These are phyloP conservation scores for Elongisporangium prolatum DNA, from an alignment of 352 stramenopile genomes.

Conservation along the genomic window DNA sequence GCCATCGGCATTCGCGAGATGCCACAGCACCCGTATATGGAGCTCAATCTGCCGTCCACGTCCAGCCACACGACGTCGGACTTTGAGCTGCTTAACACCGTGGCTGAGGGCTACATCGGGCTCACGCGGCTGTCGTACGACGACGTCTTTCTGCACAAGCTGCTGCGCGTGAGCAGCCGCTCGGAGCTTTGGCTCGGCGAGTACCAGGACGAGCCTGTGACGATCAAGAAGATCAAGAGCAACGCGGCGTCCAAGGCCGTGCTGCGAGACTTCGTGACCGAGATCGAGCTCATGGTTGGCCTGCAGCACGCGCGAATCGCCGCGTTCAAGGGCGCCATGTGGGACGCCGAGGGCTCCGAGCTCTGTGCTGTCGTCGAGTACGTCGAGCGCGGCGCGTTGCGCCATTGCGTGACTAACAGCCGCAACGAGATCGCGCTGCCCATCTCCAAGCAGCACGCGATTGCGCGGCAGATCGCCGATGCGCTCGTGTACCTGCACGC, in stretches of 20 bases:
- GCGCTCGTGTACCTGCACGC: constrained; percentile 62
- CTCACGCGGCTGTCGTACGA: constrained; percentile 65
- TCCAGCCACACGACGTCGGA: constrained; percentile 73
- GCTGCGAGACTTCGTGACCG: constrained; percentile 72
- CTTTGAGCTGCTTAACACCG: constrained; percentile 63
- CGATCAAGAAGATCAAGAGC: constrained; percentile 83
- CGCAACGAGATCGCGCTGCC: constrained; percentile 34
- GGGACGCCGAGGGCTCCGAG: constrained; percentile 63
- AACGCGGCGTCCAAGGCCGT: constrained; percentile 57
- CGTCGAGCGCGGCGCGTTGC: constrained; percentile 57
- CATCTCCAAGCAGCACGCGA: constrained; percentile 48
- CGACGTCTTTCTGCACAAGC: constrained; percentile 65
- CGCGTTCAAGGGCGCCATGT: constrained; percentile 68
- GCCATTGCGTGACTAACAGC: constrained; percentile 42
- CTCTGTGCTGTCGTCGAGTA: constrained; percentile 72
- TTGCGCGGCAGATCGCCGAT: constrained; percentile 65
- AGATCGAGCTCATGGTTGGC: constrained; percentile 74
- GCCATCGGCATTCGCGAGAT: constrained; percentile 54
- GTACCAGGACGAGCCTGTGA: constrained; percentile 54
- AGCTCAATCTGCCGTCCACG: constrained; percentile 32
- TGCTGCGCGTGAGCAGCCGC: constrained; percentile 64
- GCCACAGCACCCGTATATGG: constrained; percentile 54
- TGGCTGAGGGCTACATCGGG: constrained; percentile 62
- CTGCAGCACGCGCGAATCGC: constrained; percentile 65
- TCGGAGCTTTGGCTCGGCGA: constrained; percentile 75